Base-by-base conservation (phyloP, 306 rosid species). In the Trifolium fragiferum region DNA sequence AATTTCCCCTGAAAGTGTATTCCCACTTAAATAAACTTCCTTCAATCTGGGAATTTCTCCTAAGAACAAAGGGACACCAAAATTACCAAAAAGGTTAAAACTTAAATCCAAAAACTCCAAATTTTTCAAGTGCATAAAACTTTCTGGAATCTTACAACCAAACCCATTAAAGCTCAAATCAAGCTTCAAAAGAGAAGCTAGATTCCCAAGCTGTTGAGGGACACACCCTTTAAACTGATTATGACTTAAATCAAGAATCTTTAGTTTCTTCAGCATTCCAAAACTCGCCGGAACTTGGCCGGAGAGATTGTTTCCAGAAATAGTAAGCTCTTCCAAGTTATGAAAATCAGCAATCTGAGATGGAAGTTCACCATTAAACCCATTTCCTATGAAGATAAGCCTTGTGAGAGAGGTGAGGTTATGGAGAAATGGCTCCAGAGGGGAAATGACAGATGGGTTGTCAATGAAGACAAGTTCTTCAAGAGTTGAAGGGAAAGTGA, bases 101-200 rank as follows among this genome's bases (percentile, higher is more conserved):
- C 98, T 87, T 49, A 93, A n/a, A 74, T 93, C 98, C 72, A 93
- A 32, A 51, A 93, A 83, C 77, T 89, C 89, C 76, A 80, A 14
- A 4, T 73, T 78, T 63, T 76, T 49, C 76, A 88, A 35, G 47
- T 68, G 55, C 3, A 40, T 76, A 0, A 88, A 81, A 40, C 83
- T 82, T 58, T 84, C 90, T 2, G 96, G 97, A 61, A 93, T 84
- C 76, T 76, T 44, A 7, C 96, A 92, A 5, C 51, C 37, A 5
- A 93, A 77, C 15, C 41, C 21, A 27, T 93, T 91, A 49, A 46
- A 81, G 74, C 92, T 89, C 70, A 91, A 23, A 38, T 93, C 97
- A 44, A 93, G 85, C 87, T 91, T 89, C 72, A 91, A n/a, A 44
- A 91, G 87, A 71, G 73, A 78, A 8, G 85, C 19, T 53, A 91